These are phyloP conservation scores for Pleomassaria siparia DNA, from an alignment of 2,329 filamentous ascomycete genomes.

Conservation along the genomic window DNA sequence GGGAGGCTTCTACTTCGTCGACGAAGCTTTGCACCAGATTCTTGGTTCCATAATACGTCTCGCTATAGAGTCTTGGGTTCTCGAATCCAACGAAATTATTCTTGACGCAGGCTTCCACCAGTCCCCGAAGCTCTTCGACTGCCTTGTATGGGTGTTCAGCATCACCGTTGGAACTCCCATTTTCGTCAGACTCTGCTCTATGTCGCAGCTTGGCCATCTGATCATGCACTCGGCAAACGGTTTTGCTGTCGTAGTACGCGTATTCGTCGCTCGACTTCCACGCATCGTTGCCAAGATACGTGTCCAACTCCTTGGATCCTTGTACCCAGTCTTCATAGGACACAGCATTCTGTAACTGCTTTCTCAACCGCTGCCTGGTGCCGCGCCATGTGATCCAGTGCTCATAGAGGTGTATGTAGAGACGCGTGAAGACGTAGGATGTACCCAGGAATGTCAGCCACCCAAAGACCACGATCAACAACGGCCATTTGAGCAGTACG, in stretches of 20 bases:
- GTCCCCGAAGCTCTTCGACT: conserved; percentile 72
- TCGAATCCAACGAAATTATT: conserved; percentile 97
- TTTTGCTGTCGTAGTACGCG: conserved; percentile 84
- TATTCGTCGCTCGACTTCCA: conserved; percentile 77
- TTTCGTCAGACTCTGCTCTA: conserved; percentile 58
- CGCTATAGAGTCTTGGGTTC: conserved; percentile 90
- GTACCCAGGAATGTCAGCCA: conserved; percentile 77
- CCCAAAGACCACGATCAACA: conserved; percentile 74
- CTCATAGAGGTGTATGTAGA: conserved; percentile 93
- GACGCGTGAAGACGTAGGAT: conserved; percentile 76
- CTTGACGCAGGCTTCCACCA: conserved; percentile 91
- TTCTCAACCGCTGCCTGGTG: conserved; percentile 68
- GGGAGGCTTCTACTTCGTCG: conserved; percentile 73
- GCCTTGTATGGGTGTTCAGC: conserved; percentile 47
- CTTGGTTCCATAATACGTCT: conserved; percentile 98
- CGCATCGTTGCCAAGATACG: conserved; percentile 73
- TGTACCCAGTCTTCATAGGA: conserved; percentile 83
- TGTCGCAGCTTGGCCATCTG: conserved; percentile 69
- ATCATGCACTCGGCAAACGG: conserved; percentile 72
- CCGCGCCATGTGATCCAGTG: conserved; percentile 90
- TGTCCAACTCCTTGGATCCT: conserved; percentile 77
- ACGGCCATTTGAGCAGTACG: conserved; percentile 84
- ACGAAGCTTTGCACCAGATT: conserved; percentile 86
- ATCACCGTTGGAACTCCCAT: conserved; percentile 33
- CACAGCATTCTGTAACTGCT: conserved; percentile 68